These are phyloP conservation scores for Flueggea neowawraea DNA, from an alignment of 441 rosid genomes.

Conservation along the genomic window DNA sequence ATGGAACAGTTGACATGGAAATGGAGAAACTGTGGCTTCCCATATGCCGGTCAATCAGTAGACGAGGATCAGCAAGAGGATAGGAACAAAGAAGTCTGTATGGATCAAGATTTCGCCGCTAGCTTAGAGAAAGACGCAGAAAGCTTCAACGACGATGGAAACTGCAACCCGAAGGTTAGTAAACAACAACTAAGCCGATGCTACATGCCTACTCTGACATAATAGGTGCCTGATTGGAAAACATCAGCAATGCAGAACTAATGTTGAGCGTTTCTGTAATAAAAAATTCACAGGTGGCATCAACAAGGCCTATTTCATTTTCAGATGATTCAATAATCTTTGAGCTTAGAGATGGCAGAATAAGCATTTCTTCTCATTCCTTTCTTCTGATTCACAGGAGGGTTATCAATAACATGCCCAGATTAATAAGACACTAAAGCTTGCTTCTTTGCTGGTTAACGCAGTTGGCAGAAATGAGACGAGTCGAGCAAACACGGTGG, in stretches of 20 bases:
- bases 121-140: constrained; percentile 27
- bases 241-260: constrained; percentile 7
- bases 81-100: constrained; percentile 27
- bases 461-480: constrained; percentile 61
- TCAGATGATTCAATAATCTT: constrained; percentile 52
- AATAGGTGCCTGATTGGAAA: background rate
- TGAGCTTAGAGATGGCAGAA: constrained; percentile 74
- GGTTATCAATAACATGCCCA: too few relatives aligned
- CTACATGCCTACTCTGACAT: too few relatives aligned
- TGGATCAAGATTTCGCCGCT: constrained; percentile 27
- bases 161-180: constrained; percentile 53
- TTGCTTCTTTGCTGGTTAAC: too few relatives aligned
- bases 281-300: constrained; percentile 40
- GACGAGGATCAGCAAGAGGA: constrained; percentile 16
- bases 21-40: constrained; percentile 58
- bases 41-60: constrained; percentile 17
- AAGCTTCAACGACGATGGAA: constrained; percentile 20
- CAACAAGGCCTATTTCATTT: constrained; percentile 62
- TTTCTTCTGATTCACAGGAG: too few relatives aligned
- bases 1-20: constrained; percentile 53
- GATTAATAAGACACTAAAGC: too few relatives aligned
- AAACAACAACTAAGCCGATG: too few relatives aligned
- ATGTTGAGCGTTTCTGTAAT: constrained; percentile 2
- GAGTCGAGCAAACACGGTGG: constrained; percentile 38
- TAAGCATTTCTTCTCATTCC: constrained; percentile 29